Percentiles rank a stretch among this genome's conserved stretches.
Evolutionary conservation across 352 stramenopile species (phyloP).

Genomic region (Aphanomyces astaci): DNA sequence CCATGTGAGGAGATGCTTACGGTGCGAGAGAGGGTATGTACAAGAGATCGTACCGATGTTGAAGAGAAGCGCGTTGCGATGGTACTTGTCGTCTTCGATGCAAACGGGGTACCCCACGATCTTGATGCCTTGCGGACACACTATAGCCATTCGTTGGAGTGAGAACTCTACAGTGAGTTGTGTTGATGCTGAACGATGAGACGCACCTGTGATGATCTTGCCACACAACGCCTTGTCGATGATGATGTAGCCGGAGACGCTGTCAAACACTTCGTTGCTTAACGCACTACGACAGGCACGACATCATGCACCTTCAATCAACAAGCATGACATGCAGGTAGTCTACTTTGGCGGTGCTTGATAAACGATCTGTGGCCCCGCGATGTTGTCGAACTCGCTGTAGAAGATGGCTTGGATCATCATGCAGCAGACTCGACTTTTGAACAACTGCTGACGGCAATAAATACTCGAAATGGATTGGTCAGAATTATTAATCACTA

Average conservation of each 20-base stretch:
- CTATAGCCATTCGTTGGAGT: slow-evolving; percentile 27
- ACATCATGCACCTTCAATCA: background rate
- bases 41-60: slow-evolving; percentile 67
- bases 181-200: too few relatives aligned
- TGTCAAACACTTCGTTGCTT: slow-evolving; percentile 79
- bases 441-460: background rate
- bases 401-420: slow-evolving; percentile 88
- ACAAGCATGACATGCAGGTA: background rate
- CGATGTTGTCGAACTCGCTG: slow-evolving; percentile 88
- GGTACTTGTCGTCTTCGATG: slow-evolving; percentile 87
- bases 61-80: slow-evolving; percentile 82
- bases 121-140: slow-evolving; percentile 70
- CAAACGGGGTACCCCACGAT: slow-evolving; percentile 82
- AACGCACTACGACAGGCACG: slow-evolving; percentile 40
- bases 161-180: background rate
- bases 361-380: slow-evolving; percentile 85
- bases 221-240: slow-evolving; percentile 82
- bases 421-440: background rate
- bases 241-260: slow-evolving; percentile 82
- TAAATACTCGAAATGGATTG: background rate
- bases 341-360: slow-evolving; percentile 71
- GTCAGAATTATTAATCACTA: too few relatives aligned
- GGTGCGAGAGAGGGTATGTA: too few relatives aligned
- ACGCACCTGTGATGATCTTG: slow-evolving; percentile 75
- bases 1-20: background rate